Evolutionary conservation across 495 filamentous ascomycete species (phyloP).

Genomic region (Hyaloscypha bicolor): DNA sequence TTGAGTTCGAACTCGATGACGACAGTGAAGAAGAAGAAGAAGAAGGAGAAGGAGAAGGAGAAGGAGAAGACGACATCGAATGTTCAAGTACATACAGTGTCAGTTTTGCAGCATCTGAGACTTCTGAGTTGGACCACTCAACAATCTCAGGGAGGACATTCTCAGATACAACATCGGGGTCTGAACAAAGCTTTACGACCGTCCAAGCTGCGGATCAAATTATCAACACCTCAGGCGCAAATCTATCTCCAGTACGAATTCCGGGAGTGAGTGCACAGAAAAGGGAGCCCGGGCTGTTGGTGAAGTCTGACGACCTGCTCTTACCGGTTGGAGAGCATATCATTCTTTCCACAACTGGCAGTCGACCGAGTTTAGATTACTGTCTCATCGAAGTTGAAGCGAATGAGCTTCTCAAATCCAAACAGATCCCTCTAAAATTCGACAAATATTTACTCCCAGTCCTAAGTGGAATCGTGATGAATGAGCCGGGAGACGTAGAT

Average conservation of each 20-base stretch:
- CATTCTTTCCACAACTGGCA: not conserved
- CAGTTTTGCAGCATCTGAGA: not conserved
- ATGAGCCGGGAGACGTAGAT: not conserved
- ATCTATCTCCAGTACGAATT: not conserved
- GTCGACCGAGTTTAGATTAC: conserved; percentile 7
- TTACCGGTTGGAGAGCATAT: not conserved
- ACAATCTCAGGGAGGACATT: no score
- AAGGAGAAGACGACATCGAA: not conserved
- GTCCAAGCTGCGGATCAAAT: not conserved
- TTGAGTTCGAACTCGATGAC: conserved; percentile 14
- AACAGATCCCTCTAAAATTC: not conserved
- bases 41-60: no score
- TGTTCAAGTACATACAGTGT: not conserved
- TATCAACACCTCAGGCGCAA: not conserved
- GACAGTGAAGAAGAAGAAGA: not conserved
- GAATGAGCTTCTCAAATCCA: not conserved
- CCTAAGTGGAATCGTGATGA: not conserved
- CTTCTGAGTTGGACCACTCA: not conserved
- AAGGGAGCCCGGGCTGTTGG: not conserved
- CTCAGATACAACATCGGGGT: not conserved
- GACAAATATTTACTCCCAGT: not conserved
- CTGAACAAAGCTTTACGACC: not conserved
- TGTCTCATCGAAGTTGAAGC: not conserved
- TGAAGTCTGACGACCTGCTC: not conserved
- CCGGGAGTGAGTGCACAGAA: not conserved